Conservation (phyloP, 345 rosid genomes). For the Ceriops tagal region DNA sequence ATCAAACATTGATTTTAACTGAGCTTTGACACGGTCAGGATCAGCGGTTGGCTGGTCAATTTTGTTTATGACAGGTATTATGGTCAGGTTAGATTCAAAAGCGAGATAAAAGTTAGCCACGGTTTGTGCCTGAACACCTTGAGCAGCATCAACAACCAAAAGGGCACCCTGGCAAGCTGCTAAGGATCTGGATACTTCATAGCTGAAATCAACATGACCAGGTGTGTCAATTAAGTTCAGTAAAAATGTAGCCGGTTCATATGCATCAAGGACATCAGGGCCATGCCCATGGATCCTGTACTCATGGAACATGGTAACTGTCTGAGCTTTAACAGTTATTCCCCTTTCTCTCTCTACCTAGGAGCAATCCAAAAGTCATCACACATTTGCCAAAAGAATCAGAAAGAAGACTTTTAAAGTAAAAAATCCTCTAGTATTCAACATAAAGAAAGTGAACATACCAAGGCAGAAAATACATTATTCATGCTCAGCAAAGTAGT, state of each 20-base stretch:
- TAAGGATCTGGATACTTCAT: slow-evolving; percentile 94
- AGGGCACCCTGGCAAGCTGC: slow-evolving; percentile 99
- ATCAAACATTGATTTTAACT: slow-evolving; percentile 93
- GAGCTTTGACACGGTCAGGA: slow-evolving; percentile 95
- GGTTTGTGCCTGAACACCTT: slow-evolving; percentile 98
- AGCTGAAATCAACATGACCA: slow-evolving; percentile 97
- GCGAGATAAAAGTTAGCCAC: slow-evolving; percentile 98
- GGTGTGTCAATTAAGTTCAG: slow-evolving; percentile 91
- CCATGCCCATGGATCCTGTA: slow-evolving; percentile 27
- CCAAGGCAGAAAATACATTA: too few relatives aligned
- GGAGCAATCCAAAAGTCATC: slow-evolving; percentile 13
- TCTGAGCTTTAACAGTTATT: slow-evolving; percentile 95
- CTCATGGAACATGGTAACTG: slow-evolving; percentile 87
- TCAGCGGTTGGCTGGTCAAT: slow-evolving; percentile 99
- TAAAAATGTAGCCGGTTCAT: slow-evolving; percentile 44
- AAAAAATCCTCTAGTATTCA: too few relatives aligned
- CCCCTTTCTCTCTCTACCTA: slow-evolving; percentile 99
- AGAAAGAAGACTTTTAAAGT: neutral
- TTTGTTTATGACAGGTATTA: slow-evolving; percentile 86
- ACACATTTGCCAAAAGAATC: neutral
- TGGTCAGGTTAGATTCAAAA: slow-evolving; percentile 73
- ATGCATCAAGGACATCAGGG: slow-evolving; percentile 14
- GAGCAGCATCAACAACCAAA: slow-evolving; percentile 96
- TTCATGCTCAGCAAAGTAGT: too few relatives aligned
- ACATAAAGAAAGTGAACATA: too few relatives aligned